Evolutionary conservation across 192 early-diverging fungal species (phyloP).

Genomic region (Entomortierella parvispora): DNA sequence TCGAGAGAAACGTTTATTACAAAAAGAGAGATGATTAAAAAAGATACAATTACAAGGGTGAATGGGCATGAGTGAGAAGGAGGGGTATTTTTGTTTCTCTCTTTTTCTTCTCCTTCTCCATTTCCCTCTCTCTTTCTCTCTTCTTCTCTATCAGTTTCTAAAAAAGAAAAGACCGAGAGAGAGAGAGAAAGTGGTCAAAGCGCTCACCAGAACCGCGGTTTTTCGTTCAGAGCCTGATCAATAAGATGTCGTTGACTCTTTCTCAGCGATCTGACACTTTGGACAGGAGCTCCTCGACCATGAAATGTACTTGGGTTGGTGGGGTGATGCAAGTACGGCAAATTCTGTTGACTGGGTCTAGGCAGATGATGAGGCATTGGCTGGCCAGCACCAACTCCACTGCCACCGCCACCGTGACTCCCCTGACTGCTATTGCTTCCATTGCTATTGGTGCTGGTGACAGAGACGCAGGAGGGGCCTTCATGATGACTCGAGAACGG

Average conservation of each 20-base stretch:
- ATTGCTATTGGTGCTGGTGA: conserved; percentile 32
- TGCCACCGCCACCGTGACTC: background rate
- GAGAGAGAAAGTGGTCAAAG: background rate
- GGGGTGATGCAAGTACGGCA: background rate
- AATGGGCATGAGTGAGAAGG: background rate
- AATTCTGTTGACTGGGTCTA: background rate
- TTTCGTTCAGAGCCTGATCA: conserved; percentile 33
- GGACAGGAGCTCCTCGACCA: background rate
- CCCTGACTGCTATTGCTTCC: conserved; percentile 19
- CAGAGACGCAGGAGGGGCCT: conserved; percentile 14
- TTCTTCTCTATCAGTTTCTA: too few relatives aligned
- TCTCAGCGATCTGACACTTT: conserved; percentile 18
- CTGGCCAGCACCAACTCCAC: background rate
- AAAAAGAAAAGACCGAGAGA: conserved; percentile 1
- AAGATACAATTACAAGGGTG: background rate
- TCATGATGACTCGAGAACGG: conserved; percentile 6
- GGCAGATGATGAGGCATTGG: background rate
- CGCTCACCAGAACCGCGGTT: conserved; percentile 14
- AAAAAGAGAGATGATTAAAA: background rate
- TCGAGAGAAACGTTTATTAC: too few relatives aligned
- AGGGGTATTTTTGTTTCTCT: too few relatives aligned
- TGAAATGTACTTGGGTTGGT: background rate
- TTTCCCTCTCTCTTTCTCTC: background rate
- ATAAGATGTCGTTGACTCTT: conserved; percentile 39
- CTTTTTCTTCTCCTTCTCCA: too few relatives aligned